These are phyloP conservation scores for Phytophthora melonis DNA, from an alignment of 352 stramenopile genomes.

Conservation along the genomic window DNA sequence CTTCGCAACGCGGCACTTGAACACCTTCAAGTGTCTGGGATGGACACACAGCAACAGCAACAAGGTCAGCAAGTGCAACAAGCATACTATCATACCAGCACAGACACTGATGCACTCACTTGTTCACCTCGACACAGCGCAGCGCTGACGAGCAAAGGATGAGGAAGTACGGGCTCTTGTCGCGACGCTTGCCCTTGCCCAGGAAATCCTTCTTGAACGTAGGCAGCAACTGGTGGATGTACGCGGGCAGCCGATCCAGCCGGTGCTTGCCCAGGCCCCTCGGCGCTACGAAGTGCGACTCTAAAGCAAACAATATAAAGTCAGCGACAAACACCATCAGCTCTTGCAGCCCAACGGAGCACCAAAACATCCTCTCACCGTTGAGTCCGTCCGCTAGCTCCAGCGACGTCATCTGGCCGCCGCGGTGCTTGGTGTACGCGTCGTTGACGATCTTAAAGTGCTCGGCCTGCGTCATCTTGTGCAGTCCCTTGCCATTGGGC, in stretches of 20 bases:
- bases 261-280: constrained; percentile 84
- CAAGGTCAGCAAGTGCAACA: constrained; percentile 30
- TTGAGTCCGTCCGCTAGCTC: constrained; percentile 84
- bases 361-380: constrained; percentile 39
- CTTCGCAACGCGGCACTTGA: constrained; percentile 95
- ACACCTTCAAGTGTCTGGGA: constrained; percentile 66
- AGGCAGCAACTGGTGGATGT: constrained; percentile 79
- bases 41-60: constrained; percentile 3
- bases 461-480: constrained; percentile 80
- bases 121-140: constrained; percentile 93
- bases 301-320: constrained; percentile 32
- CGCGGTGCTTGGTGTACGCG: constrained; percentile 77
- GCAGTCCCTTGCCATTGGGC: constrained; percentile 70
- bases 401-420: constrained; percentile 82
- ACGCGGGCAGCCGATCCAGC: constrained; percentile 72
- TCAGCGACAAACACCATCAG: background rate
- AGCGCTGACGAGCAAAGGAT: constrained; percentile 93
- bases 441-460: constrained; percentile 89
- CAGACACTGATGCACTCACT: constrained; percentile 61
- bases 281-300: constrained; percentile 72
- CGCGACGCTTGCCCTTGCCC: constrained; percentile 78
- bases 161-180: constrained; percentile 93
- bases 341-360: background rate
- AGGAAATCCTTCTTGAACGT: constrained; percentile 82
- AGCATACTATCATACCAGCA: background rate